A percentile compares a stretch with the other conserved stretches of the same genome.
phyloP scores from a whole-genome alignment of 495 filamentous ascomycete species.

The Penicillium herquei region DNA sequence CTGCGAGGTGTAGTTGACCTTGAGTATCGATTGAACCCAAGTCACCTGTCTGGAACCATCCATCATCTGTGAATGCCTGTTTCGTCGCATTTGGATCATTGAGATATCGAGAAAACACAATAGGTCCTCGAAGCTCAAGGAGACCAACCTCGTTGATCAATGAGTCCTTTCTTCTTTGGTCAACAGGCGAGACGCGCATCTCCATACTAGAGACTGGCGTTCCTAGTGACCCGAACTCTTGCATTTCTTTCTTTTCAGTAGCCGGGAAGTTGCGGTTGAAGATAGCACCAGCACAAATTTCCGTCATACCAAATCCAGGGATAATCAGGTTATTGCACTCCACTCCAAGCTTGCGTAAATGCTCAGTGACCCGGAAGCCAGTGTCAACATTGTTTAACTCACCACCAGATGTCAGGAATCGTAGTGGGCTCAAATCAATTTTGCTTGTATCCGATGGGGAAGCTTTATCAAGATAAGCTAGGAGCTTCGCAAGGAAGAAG shows the following conservation, averaged over 20 bases:
- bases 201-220: constrained; percentile 36
- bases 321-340: constrained; percentile 33
- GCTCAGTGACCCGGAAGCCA: constrained; percentile 20
- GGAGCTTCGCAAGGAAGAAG: constrained; percentile 44
- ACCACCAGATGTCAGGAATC: constrained; percentile 35
- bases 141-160: constrained; percentile 19
- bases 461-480: background rate
- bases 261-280: constrained; percentile 34
- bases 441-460: background rate
- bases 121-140: constrained; percentile 45
- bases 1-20: constrained; percentile 54
- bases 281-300: constrained; percentile 51
- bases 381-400: constrained; percentile 37
- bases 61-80: constrained; percentile 65
- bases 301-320: constrained; percentile 56
- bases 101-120: constrained; percentile 75
- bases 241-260: constrained; percentile 26
- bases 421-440: constrained; percentile 28
- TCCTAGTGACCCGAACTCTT: constrained; percentile 40
- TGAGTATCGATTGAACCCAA: constrained; percentile 57
- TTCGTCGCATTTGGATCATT: constrained; percentile 65
- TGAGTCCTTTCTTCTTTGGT: background rate
- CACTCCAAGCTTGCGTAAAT: constrained; percentile 35
- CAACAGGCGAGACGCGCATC: constrained; percentile 35
- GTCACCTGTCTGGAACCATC: constrained; percentile 85